Percentiles rank a stretch among this genome's conserved stretches.
Conservation (phyloP, 768 basidiomycete genomes). For the Collybiopsis luxurians region DNA sequence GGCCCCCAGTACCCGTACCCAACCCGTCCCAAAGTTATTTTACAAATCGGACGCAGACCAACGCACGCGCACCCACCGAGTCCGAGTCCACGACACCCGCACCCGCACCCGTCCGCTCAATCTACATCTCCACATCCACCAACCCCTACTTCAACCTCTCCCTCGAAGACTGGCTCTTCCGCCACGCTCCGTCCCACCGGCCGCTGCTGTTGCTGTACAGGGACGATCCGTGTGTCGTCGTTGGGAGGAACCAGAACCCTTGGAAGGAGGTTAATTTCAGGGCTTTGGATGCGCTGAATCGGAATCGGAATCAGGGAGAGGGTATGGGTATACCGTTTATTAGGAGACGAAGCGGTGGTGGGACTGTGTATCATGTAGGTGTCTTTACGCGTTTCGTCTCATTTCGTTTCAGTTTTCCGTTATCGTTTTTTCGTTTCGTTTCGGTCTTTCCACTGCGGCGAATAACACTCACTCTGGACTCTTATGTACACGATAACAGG, state of each 20-base stretch:
- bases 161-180: slow-evolving; percentile 86
- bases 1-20: too few species aligned
- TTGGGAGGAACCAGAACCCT: slow-evolving; percentile 96
- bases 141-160: slow-evolving; percentile 90
- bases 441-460: not conserved
- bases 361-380: slow-evolving; percentile 93
- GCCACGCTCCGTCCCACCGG: slow-evolving; percentile 60
- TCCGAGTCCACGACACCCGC: too few species aligned
- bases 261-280: slow-evolving; percentile 94
- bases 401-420: too few species aligned
- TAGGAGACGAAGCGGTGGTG: slow-evolving; percentile 87
- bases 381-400: too few species aligned
- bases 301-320: too few species aligned
- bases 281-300: slow-evolving; percentile 43
- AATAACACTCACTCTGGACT: not conserved
- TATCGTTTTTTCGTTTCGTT: not conserved
- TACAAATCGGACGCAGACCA: too few species aligned
- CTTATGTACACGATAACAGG: too few species aligned
- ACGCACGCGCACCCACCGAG: too few species aligned
- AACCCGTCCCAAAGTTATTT: too few species aligned
- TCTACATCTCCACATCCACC: slow-evolving; percentile 73
- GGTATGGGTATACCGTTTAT: slow-evolving; percentile 80
- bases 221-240: slow-evolving; percentile 85
- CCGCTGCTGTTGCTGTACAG: slow-evolving; percentile 88
- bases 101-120: too few species aligned